These are phyloP conservation scores for Tilletia indica DNA, from an alignment of 1,284 basidiomycete genomes.

Conservation along the genomic window DNA sequence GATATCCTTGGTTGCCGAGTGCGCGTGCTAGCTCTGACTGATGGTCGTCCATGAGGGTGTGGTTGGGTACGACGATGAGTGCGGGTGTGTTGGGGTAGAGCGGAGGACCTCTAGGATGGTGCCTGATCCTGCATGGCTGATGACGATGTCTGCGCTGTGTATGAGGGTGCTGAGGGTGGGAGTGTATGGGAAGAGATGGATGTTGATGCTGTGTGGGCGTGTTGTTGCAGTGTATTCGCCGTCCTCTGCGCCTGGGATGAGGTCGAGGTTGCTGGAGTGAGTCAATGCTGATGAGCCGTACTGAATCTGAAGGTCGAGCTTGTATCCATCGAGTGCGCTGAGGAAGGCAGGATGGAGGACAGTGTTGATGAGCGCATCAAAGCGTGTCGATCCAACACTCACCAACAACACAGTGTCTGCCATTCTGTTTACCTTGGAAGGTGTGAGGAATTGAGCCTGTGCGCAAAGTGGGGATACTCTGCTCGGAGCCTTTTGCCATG, in stretches of 20 bases:
- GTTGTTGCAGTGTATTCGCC: conserved; percentile 21
- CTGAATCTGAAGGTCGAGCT: conserved; percentile 27
- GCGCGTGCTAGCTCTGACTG: conserved; percentile 82
- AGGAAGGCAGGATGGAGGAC: conserved; percentile 31
- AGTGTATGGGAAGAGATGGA: conserved; percentile 33
- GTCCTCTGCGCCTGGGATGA: conserved; percentile 26
- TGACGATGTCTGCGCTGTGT: conserved; percentile 70
- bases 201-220: too few relatives aligned
- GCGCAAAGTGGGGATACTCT: too few relatives aligned
- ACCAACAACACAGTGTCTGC: conserved; percentile 29
- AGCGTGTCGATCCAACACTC: conserved; percentile 45
- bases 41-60: conserved; percentile 85
- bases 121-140: conserved; percentile 89
- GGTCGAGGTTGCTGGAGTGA: conserved; percentile 23
- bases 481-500: conserved; percentile 6
- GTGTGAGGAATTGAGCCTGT: background rate
- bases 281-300: conserved; percentile 35
- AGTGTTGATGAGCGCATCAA: conserved; percentile 39
- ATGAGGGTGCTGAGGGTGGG: conserved; percentile 57
- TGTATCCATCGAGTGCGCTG: conserved; percentile 11
- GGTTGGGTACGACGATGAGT: conserved; percentile 85
- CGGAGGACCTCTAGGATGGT: conserved; percentile 87
- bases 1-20: conserved; percentile 56
- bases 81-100: conserved; percentile 61
- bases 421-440: background rate